A percentile compares a stretch with the other conserved stretches of the same genome.
Evolutionary conservation across 2,329 filamentous ascomycete genomes (phyloP).

Genomic region (Pezicula rhizophila): DNA sequence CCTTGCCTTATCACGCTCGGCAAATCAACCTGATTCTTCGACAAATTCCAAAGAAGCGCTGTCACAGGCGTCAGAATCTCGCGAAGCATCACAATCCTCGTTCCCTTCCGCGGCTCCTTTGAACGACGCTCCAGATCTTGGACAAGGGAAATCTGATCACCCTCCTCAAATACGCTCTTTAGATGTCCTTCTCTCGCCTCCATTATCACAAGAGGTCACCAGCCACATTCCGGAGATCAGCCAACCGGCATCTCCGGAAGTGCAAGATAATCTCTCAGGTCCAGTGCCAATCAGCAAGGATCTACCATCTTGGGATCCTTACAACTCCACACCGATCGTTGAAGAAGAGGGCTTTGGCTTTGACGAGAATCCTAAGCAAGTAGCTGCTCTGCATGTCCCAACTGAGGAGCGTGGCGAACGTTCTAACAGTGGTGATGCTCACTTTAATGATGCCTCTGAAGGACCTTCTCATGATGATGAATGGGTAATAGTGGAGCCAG

Average conservation of each 20-base stretch:
- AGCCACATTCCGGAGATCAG: slow-evolving; percentile 5
- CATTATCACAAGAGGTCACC: background rate
- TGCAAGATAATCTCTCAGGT: slow-evolving; percentile 9
- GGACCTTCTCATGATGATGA: slow-evolving; percentile 8
- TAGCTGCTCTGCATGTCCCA: background rate
- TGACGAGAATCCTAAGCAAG: slow-evolving; percentile 10
- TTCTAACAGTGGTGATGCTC: slow-evolving; percentile 16
- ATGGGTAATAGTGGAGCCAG: slow-evolving; percentile 19
- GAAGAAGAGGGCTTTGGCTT: slow-evolving; percentile 31
- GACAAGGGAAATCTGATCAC: background rate
- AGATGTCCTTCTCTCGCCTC: background rate
- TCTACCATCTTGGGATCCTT: slow-evolving; percentile 31
- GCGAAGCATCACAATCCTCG: slow-evolving; percentile 11
- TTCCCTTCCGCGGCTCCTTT: background rate
- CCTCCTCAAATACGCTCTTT: background rate
- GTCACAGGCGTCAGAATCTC: slow-evolving; percentile 8
- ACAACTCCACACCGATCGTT: slow-evolving; percentile 29
- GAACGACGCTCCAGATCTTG: background rate
- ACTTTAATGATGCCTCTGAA: slow-evolving; percentile 19
- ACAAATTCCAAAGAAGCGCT: slow-evolving; percentile 13
- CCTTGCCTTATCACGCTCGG: slow-evolving; percentile 30
- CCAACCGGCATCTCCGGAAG: slow-evolving; percentile 11
- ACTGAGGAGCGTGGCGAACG: slow-evolving; percentile 11
- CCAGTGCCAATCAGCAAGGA: slow-evolving; percentile 30
- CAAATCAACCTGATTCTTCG: slow-evolving; percentile 21